A percentile compares a stretch with the other conserved stretches of the same genome.
These are phyloP conservation scores for Saccharomyces hybrid DNA, from an alignment of 1,139 yeast genomes.

Conservation along the genomic window DNA sequence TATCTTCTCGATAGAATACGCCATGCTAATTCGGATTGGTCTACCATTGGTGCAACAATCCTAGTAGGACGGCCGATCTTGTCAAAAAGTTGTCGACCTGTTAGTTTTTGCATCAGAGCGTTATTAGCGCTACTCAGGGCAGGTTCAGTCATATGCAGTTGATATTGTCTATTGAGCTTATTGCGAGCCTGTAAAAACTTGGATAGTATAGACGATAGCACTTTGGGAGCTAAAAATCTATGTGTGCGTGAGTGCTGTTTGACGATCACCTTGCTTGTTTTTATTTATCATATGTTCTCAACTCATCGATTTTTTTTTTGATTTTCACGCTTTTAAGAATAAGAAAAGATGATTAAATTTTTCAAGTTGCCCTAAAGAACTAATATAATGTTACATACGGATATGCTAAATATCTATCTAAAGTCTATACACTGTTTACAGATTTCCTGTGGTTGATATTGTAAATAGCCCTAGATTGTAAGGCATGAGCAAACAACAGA, in stretches of 20 bases:
- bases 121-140: conserved; percentile 3
- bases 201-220: background rate
- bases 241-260: background rate
- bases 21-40: conserved; percentile 95
- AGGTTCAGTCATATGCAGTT: background rate
- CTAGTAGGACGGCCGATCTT: conserved; percentile 68
- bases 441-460: conserved; percentile 13
- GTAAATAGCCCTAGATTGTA: conserved; percentile 53
- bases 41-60: conserved; percentile 98
- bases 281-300: background rate
- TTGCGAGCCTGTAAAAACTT: background rate
- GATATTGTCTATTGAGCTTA: background rate
- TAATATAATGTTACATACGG: background rate
- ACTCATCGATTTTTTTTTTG: background rate
- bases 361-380: background rate
- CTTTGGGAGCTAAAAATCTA: background rate
- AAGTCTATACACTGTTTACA: background rate
- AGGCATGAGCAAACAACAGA: conserved; percentile 64
- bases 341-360: background rate
- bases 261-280: background rate
- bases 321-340: background rate
- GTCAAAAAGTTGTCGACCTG: conserved; percentile 66
- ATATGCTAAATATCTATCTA: background rate
- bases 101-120: conserved; percentile 19
- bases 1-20: conserved; percentile 74